Percentiles rank a stretch among this genome's conserved stretches.
Evolutionary conservation across 805 yeast species (phyloP).

Genomic region (Yarrowia yakushimensis): DNA sequence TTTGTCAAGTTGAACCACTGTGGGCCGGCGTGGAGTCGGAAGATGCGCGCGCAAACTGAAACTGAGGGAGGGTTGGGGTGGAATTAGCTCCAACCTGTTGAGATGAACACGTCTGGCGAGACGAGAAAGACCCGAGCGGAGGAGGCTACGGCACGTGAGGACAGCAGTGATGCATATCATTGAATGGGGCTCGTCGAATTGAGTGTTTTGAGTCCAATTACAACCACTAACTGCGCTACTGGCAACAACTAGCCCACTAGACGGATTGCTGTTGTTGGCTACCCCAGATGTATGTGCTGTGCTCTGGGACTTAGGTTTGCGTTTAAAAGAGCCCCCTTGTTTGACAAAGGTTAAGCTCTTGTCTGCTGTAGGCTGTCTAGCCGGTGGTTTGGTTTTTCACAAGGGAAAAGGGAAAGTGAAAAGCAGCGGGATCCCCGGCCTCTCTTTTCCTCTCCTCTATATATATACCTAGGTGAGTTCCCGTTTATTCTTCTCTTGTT

Average conservation of each 20-base stretch:
- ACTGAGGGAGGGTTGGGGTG: constrained; percentile 17
- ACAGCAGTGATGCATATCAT: background rate
- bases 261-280: background rate
- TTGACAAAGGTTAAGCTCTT: background rate
- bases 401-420: constrained; percentile 12
- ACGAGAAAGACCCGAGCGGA: background rate
- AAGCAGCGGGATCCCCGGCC: background rate
- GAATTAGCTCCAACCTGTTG: background rate
- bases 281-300: background rate
- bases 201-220: background rate
- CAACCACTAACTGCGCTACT: background rate
- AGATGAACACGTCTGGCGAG: background rate
- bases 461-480: constrained; percentile 20
- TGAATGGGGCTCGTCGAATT: background rate
- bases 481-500: background rate
- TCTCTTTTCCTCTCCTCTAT: constrained; percentile 1
- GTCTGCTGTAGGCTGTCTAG: background rate
- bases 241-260: background rate
- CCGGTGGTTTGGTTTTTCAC: constrained; percentile 4
- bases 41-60: constrained; percentile 22
- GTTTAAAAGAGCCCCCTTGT: background rate
- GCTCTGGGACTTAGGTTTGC: background rate
- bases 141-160: background rate
- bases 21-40: constrained; percentile 24
- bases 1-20: background rate